Conservation (phyloP, 768 basidiomycete species). For the Suillus ampliporus region DNA sequence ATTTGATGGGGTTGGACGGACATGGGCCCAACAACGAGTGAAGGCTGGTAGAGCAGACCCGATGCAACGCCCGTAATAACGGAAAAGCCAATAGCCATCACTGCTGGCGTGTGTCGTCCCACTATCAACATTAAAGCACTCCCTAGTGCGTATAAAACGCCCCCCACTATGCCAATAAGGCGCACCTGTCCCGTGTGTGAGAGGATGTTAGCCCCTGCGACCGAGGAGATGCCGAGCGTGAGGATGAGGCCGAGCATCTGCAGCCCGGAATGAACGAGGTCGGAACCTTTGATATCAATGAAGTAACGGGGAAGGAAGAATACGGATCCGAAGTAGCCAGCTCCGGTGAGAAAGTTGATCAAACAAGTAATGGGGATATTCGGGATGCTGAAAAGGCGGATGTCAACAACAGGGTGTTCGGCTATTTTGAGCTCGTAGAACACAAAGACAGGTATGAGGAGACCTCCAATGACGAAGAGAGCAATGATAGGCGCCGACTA, state of each 20-base stretch:
- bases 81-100: constrained; percentile 37
- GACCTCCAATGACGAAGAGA: constrained; percentile 34
- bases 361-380: constrained; percentile 43
- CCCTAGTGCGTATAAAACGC: constrained; percentile 39
- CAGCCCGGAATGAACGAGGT: constrained; percentile 37
- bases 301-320: constrained; percentile 47
- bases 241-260: constrained; percentile 43
- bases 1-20: constrained; percentile 40
- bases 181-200: constrained; percentile 38
- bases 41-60: constrained; percentile 40
- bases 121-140: constrained; percentile 40
- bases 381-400: constrained; percentile 37
- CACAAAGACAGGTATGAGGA: constrained; percentile 40
- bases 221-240: constrained; percentile 39
- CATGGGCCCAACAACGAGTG: constrained; percentile 42
- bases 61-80: constrained; percentile 37
- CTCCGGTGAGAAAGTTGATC: constrained; percentile 45
- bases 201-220: constrained; percentile 40
- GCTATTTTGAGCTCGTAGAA: constrained; percentile 41
- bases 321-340: constrained; percentile 43
- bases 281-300: constrained; percentile 42
- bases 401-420: constrained; percentile 40
- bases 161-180: constrained; percentile 36
- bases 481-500: constrained; percentile 37
- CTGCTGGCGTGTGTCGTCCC: constrained; percentile 34